phyloP scores from a whole-genome alignment of 148 eudicot genomes.

The Chenopodium berlandieri region DNA sequence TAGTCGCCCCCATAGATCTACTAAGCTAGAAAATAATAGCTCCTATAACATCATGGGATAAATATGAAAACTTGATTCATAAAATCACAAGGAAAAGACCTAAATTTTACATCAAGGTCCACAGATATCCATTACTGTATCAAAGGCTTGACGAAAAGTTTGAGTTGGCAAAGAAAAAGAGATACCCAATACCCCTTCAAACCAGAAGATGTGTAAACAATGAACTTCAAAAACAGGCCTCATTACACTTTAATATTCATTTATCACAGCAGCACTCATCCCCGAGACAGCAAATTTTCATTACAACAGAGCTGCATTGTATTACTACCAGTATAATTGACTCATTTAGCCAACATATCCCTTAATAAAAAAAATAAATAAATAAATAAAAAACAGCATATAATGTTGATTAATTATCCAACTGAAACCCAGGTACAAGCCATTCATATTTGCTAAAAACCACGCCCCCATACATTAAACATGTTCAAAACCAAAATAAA shows the following conservation, averaged over 20 bases:
- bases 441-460: not conserved
- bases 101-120: not conserved
- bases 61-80: not conserved
- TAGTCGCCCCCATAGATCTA: not conserved
- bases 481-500: not conserved
- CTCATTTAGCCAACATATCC: not conserved
- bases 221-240: not conserved
- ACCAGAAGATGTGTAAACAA: not conserved
- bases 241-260: not conserved
- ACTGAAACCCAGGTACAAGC: not conserved
- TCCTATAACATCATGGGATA: not conserved
- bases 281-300: not conserved
- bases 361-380: not conserved
- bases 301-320: not conserved
- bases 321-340: not conserved
- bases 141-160: not conserved
- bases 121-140: not conserved
- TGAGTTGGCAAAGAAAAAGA: not conserved
- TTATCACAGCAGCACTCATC: not conserved
- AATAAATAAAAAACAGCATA: not conserved
- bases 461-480: not conserved
- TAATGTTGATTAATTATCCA: not conserved
- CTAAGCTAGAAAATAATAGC: not conserved
- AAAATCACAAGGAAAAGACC: not conserved
- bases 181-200: not conserved